These are phyloP conservation scores for Apophysomyces variabilis DNA, from an alignment of 371 early-diverging fungal species.

Conservation along the genomic window DNA sequence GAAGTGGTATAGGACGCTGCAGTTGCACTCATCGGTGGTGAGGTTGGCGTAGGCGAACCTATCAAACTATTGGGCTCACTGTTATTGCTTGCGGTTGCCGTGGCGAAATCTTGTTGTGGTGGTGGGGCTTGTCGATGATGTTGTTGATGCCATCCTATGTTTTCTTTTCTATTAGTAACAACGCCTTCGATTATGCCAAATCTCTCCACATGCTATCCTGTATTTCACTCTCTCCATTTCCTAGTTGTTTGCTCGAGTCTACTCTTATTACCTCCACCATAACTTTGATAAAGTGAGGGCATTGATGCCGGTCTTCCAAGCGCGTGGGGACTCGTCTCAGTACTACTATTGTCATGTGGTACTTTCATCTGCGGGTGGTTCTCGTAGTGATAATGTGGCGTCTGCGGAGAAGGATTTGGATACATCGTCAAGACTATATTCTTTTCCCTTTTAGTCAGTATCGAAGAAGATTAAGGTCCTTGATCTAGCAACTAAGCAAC, in stretches of 20 bases:
- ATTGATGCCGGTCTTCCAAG: slow-evolving; percentile 26
- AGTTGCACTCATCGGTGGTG: slow-evolving; percentile 9
- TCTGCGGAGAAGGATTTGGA: slow-evolving; percentile 11
- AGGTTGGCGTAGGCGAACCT: slow-evolving; percentile 6
- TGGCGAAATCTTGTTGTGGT: slow-evolving; percentile 3
- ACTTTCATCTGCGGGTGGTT: slow-evolving; percentile 8
- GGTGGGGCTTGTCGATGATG: slow-evolving; percentile 6
- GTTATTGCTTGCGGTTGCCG: slow-evolving; percentile 11
- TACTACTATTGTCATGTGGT: slow-evolving; percentile 7
- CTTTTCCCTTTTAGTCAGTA: slow-evolving; percentile 2
- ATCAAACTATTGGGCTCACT: slow-evolving; percentile 10
- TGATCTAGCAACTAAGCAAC: background rate
- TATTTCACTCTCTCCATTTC: too few relatives aligned
- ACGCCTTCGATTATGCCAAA: too few relatives aligned
- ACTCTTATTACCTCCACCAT: slow-evolving; percentile 2
- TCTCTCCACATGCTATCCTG: too few relatives aligned
- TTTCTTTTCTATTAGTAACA: background rate
- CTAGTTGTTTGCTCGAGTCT: background rate
- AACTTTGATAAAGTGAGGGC: slow-evolving; percentile 12
- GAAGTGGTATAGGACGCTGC: slow-evolving; percentile 2
- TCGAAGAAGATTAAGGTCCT: background rate
- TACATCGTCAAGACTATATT: background rate
- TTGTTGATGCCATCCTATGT: slow-evolving; percentile 15
- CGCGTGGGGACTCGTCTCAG: slow-evolving; percentile 15
- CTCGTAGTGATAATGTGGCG: slow-evolving; percentile 8